Conservation (phyloP, 1,284 basidiomycete genomes). For the Fomes fomentarius region DNA sequence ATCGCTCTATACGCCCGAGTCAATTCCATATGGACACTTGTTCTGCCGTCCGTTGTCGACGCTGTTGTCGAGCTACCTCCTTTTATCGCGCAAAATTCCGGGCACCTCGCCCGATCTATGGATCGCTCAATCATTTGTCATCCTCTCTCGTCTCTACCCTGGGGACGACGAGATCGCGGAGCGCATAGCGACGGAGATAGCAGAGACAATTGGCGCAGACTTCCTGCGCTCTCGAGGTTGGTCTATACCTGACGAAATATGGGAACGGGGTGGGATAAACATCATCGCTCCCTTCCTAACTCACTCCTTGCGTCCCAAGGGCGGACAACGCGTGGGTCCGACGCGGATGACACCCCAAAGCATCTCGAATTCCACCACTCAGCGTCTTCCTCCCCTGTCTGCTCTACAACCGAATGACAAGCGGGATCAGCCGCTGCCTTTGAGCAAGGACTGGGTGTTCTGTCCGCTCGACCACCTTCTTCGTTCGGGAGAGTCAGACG, state of each 20-base stretch:
- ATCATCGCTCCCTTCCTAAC: slow-evolving; percentile 64
- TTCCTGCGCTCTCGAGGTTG: slow-evolving; percentile 45
- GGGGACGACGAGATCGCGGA: slow-evolving; percentile 65
- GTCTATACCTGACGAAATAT: slow-evolving; percentile 43
- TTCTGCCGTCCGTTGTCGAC: slow-evolving; percentile 54
- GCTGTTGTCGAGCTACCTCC: slow-evolving; percentile 57
- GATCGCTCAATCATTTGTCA: slow-evolving; percentile 64
- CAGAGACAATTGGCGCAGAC: slow-evolving; percentile 40
- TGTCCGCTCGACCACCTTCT: slow-evolving; percentile 82
- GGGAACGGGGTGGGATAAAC: slow-evolving; percentile 53
- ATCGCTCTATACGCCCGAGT: slow-evolving; percentile 26
- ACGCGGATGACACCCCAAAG: slow-evolving; percentile 51
- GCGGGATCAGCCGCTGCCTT: slow-evolving; percentile 57
- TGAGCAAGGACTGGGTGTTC: slow-evolving; percentile 75
- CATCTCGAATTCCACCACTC: slow-evolving; percentile 55
- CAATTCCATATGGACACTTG: slow-evolving; percentile 37
- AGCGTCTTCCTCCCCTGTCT: slow-evolving; percentile 49
- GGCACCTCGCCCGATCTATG: slow-evolving; percentile 58
- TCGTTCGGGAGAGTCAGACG: slow-evolving; percentile 74
- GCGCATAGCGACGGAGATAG: slow-evolving; percentile 42
- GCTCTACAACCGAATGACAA: slow-evolving; percentile 23
- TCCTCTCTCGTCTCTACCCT: slow-evolving; percentile 57
- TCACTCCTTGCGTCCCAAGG: slow-evolving; percentile 41
- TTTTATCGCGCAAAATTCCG: slow-evolving; percentile 57
- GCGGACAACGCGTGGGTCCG: slow-evolving; percentile 47